A percentile compares a stretch with the other conserved stretches of the same genome.
Conservation (phyloP, 352 stramenopile genomes). For the Phytophthora agathidicida region DNA sequence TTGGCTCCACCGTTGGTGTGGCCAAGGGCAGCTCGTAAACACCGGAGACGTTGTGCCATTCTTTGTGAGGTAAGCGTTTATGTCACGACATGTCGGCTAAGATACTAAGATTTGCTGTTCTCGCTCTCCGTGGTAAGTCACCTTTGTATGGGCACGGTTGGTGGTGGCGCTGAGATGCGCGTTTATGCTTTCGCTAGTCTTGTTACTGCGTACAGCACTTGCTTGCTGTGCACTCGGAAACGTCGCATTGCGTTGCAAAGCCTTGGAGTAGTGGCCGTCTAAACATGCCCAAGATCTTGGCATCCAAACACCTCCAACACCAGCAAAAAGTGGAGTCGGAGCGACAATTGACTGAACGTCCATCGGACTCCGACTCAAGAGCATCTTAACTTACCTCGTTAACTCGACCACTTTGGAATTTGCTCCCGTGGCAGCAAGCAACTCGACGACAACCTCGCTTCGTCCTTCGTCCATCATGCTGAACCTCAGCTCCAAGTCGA, state of each 20-base stretch:
- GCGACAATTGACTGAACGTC: conserved; percentile 6
- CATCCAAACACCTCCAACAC: conserved; percentile 25
- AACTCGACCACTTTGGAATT: conserved; percentile 28
- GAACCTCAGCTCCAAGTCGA: conserved; percentile 22
- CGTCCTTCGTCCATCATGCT: conserved; percentile 1
- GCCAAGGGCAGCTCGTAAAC: conserved; percentile 2
- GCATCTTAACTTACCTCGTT: neutral
- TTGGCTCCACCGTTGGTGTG: neutral
- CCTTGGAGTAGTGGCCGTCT: conserved; percentile 1
- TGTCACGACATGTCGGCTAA: conserved; percentile 6
- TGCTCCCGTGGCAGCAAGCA: conserved; percentile 6
- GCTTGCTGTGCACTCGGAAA: conserved; percentile 8
- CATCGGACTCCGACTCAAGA: too few species aligned
- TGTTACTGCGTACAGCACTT: conserved; percentile 21
- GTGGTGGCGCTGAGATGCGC: conserved; percentile 16
- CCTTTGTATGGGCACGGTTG: conserved; percentile 11
- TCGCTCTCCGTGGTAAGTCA: conserved; percentile 19
- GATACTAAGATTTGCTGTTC: conserved; percentile 19
- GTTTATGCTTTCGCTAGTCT: conserved; percentile 29
- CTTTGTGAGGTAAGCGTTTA: conserved; percentile 4
- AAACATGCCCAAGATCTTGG: conserved; percentile 13
- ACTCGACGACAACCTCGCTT: conserved; percentile 8
- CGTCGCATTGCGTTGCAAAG: conserved; percentile 10
- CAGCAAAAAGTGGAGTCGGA: conserved; percentile 27
- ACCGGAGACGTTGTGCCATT: neutral